A percentile compares a stretch with the other conserved stretches of the same genome.
Evolutionary conservation across 2,329 filamentous ascomycete species (phyloP).

Genomic region (Aspergillus proliferans): DNA sequence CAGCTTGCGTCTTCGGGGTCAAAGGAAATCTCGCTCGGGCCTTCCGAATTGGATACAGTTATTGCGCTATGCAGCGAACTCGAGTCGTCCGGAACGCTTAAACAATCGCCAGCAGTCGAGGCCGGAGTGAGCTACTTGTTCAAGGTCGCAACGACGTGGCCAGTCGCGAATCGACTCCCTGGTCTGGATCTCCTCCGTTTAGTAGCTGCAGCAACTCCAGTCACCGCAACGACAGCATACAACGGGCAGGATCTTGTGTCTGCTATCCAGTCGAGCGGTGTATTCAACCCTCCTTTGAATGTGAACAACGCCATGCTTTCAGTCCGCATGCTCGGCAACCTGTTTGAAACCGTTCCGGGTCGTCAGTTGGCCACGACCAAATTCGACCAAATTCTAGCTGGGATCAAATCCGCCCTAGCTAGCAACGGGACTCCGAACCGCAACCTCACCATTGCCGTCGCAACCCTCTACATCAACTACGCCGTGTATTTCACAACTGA

Average conservation of each 20-base stretch:
- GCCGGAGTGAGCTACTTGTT: constrained; percentile 59
- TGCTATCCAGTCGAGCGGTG: constrained; percentile 51
- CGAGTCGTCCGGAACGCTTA: constrained; percentile 38
- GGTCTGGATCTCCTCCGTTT: constrained; percentile 84
- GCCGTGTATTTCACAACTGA: constrained; percentile 61
- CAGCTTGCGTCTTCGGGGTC: constrained; percentile 62
- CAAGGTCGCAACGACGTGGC: constrained; percentile 72
- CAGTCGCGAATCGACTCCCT: constrained; percentile 70
- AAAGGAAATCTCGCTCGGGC: constrained; percentile 68
- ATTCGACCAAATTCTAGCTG: constrained; percentile 56
- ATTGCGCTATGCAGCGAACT: constrained; percentile 57
- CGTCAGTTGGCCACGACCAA: constrained; percentile 55
- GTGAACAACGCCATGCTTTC: constrained; percentile 86
- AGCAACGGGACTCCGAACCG: constrained; percentile 54
- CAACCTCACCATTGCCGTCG: constrained; percentile 74
- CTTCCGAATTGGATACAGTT: constrained; percentile 61
- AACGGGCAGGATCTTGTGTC: constrained; percentile 53
- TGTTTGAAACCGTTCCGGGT: constrained; percentile 71
- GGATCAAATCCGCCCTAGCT: constrained; percentile 58
- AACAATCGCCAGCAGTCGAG: constrained; percentile 45
- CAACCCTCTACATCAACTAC: constrained; percentile 79
- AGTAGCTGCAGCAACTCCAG: constrained; percentile 60
- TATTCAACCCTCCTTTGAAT: constrained; percentile 57
- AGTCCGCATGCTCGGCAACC: constrained; percentile 71
- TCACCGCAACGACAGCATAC: constrained; percentile 57